Percentiles rank a stretch among this genome's conserved stretches.
Conservation (phyloP, 352 stramenopile genomes). For the Globisporangium spiculum region DNA sequence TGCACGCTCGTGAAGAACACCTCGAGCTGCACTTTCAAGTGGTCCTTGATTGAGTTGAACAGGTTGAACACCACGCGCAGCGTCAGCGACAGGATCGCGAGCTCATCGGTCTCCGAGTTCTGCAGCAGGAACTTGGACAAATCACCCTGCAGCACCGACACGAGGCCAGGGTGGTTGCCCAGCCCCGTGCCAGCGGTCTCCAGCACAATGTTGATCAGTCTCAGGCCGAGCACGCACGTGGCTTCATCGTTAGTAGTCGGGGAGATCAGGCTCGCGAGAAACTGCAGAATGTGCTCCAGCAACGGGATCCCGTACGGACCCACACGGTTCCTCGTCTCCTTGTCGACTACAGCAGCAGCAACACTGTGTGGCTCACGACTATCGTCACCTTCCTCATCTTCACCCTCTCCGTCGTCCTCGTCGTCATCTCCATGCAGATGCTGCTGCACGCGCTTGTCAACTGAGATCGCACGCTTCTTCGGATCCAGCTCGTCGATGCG, state of each 20-base stretch:
- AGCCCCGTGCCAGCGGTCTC: slow-evolving; percentile 91
- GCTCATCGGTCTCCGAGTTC: slow-evolving; percentile 94
- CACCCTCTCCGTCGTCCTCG: slow-evolving; percentile 12
- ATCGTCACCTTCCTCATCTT: not conserved
- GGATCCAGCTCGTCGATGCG: slow-evolving; percentile 76
- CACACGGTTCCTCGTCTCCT: slow-evolving; percentile 15
- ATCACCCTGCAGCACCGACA: slow-evolving; percentile 92
- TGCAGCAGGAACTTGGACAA: slow-evolving; percentile 97
- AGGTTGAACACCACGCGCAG: slow-evolving; percentile 99
- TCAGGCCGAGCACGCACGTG: slow-evolving; percentile 89
- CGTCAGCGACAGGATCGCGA: slow-evolving; percentile 88
- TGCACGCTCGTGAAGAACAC: slow-evolving; percentile 98
- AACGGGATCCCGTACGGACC: slow-evolving; percentile 85
- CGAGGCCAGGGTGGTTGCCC: slow-evolving; percentile 65
- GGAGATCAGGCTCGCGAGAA: slow-evolving; percentile 93
- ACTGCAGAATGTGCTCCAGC: slow-evolving; percentile 92
- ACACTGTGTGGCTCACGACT: not conserved
- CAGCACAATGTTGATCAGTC: slow-evolving; percentile 97
- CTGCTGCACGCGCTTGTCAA: not conserved
- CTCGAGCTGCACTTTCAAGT: slow-evolving; percentile 98
- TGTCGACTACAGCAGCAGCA: slow-evolving; percentile 2
- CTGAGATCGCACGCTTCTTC: slow-evolving; percentile 6
- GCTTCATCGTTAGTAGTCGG: slow-evolving; percentile 88
- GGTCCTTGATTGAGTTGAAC: slow-evolving; percentile 99
- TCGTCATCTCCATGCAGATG: not conserved